Base-by-base conservation (phyloP, 2,329 filamentous ascomycete genomes). In the Orbilia oligospora region DNA sequence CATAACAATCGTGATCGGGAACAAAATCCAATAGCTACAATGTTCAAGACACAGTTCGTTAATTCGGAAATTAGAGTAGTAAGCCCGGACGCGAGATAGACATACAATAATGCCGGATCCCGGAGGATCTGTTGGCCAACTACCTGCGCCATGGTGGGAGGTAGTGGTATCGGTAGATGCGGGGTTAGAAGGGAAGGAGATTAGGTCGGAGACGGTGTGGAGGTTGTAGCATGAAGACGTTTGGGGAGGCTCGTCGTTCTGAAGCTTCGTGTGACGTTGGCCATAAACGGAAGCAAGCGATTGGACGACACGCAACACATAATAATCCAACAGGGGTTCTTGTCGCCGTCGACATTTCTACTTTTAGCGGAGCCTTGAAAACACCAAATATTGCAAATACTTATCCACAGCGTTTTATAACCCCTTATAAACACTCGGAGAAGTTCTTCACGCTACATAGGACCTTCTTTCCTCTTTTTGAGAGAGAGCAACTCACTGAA, bases 1-100 rank as follows among this genome's bases (percentile, higher is more conserved):
- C 97, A 99, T 99, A 84, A 99, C 96, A 82, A 97, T 88, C 56
- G 95, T 97, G 85, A 99, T 99, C 80, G 96, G 96, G 80, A 97
- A 91, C 78, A 99, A 88, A 86, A 99, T 99, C 96, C 96, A 99
- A 88, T 97, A 98, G 87, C 96, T 99, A 83, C 69, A 77, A 5
- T 33, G 30, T 41, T 24, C 36, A 12, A 33, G 18, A 22, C 16
- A 20, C 68, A 2, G n/a, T 46, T 46, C 82, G 58, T 84, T 63
- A 82, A 82, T 66, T 14, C 55, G 30, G 33, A 46, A 48, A 71
- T 73, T 53, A 61, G 61, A 41, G 70, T 30, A n/a, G 49, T 30
- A 70, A 58, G 30, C 38, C 14, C 41, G 56, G 14, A 18, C 6
- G 30, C 24, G 33, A 16, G 38, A 61, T 30, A 55, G 67, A 85